Conservation (phyloP, 177 flowering plant genomes). For the Vitis hybrid region DNA sequence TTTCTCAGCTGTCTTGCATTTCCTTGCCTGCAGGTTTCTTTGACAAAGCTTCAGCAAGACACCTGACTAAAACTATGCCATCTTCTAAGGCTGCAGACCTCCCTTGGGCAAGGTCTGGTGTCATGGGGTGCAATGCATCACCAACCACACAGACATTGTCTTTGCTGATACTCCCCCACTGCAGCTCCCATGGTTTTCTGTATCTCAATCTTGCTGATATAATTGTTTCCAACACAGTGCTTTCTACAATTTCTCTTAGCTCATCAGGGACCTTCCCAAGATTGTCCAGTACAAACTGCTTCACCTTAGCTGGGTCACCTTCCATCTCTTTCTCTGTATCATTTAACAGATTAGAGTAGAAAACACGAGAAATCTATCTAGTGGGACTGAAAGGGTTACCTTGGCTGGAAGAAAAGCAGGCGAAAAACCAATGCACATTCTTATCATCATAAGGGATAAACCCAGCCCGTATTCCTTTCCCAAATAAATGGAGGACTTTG, state of each 20-base stretch:
- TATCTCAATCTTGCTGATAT: constrained; percentile 33
- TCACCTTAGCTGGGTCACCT: constrained; percentile 46
- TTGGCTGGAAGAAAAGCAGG: constrained; percentile 35
- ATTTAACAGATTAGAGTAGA: too few relatives aligned
- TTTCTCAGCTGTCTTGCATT: too few relatives aligned
- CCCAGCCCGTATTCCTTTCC: constrained; percentile 65
- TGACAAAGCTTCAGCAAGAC: too few relatives aligned
- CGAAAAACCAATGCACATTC: constrained; percentile 69
- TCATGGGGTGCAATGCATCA: constrained; percentile 85
- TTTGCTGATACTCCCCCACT: constrained; percentile 55
- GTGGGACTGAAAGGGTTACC: constrained; percentile 19
- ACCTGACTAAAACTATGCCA: too few relatives aligned
- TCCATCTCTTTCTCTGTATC: constrained; percentile 21
- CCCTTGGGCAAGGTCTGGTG: too few relatives aligned
- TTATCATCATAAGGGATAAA: constrained; percentile 57
- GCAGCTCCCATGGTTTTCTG: constrained; percentile 57
- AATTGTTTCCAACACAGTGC: constrained; percentile 33
- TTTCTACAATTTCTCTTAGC: constrained; percentile 33
- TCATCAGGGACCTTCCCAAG: constrained; percentile 40
- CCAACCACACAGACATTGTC: constrained; percentile 68
- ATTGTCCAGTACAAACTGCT: constrained; percentile 53
- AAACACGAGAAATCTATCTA: too few relatives aligned
- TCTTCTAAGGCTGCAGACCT: too few relatives aligned
- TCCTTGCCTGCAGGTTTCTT: too few relatives aligned
- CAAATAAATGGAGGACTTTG: constrained; percentile 37